Evolutionary conservation across 345 rosid species (phyloP), one percentile per base, ranked within the genome.

Genomic region (Erucastrum elatum): DNA sequence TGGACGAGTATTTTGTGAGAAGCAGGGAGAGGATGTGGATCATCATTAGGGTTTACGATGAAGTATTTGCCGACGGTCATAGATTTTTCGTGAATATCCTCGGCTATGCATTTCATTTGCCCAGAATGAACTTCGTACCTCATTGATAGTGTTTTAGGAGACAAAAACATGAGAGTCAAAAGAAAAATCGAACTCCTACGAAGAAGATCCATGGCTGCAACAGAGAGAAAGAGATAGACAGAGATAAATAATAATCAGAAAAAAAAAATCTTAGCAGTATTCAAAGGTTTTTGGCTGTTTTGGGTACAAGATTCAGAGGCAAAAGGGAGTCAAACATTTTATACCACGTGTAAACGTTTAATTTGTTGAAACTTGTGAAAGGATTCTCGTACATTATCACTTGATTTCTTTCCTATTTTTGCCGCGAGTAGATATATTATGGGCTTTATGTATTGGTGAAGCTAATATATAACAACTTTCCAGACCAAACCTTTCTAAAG

Each of bases 21-120:
- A 4, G 78, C 83, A 15, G 97, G 91, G 58, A 92, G 75, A 15
- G 93, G 89, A 0, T 88, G 59, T 2, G 15, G 88, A 30, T 80
- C 89, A 6, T 91, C 90, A 80, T 86, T 80, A 31, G 88, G 90
- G 68, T 91, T 94, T 25, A 94, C 89, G 74, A 94, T 66, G 84
- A 71, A 61, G 85, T 91, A 94, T 82, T 88, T 92, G 12, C 97
- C 97, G 64, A 91, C 90, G 11, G 88, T 83, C 94, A 91, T 81
- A 13, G 98, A 62, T 26, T 84, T 85, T 86, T 66, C 82, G 55
- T 89, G 85, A 74, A 92, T 83, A 80, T 94, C 98, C 33, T 92
- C 98, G 2, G 88, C 68, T 67, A 92, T 88, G 86, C 98, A 92
- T 77, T 89, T 94, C 5, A 89, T 87, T 56, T 81, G 86, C 0